Conservation (phyloP, 495 filamentous ascomycete species). For the Penicillium maclennaniae region DNA sequence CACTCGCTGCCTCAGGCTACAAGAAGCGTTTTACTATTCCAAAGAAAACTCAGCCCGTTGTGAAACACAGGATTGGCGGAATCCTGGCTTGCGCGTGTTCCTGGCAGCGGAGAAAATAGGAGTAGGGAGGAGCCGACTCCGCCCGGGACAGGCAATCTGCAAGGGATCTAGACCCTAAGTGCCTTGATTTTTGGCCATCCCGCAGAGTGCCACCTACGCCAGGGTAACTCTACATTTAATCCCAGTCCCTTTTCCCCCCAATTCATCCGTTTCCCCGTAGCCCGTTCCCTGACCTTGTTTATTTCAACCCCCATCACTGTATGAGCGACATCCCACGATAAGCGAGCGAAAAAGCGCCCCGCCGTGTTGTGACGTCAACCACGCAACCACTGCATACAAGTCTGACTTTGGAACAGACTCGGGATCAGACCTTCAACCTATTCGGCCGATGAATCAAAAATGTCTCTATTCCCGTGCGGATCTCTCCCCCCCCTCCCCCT, state of each 20-base stretch:
- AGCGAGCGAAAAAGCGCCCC: constrained; percentile 9
- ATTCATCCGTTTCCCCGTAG: too few species aligned
- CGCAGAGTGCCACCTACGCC: constrained; percentile 15
- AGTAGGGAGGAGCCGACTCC: neutral
- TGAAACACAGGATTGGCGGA: constrained; percentile 8
- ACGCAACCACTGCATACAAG: constrained; percentile 4
- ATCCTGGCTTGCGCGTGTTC: constrained; percentile 5
- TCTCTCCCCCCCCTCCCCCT: too few species aligned
- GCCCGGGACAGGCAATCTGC: neutral
- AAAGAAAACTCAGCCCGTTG: neutral
- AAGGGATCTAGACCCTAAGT: neutral
- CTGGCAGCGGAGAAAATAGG: neutral
- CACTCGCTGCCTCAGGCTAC: neutral
- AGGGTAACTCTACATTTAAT: neutral
- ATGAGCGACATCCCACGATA: constrained; percentile 9
- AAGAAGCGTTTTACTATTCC: neutral
- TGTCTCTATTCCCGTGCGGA: neutral
- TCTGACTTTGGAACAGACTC: constrained; percentile 2
- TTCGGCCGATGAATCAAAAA: constrained; percentile 4
- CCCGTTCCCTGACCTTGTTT: neutral
- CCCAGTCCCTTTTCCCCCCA: too few species aligned
- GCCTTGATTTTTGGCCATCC: constrained; percentile 8
- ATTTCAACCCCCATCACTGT: neutral
- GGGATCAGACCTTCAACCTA: constrained; percentile 21
- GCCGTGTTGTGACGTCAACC: constrained; percentile 15